A percentile compares a stretch with the other conserved stretches of the same genome.
These are phyloP conservation scores for Wickerhamomyces canadensis DNA, from an alignment of 805 yeast species.

Conservation along the genomic window DNA sequence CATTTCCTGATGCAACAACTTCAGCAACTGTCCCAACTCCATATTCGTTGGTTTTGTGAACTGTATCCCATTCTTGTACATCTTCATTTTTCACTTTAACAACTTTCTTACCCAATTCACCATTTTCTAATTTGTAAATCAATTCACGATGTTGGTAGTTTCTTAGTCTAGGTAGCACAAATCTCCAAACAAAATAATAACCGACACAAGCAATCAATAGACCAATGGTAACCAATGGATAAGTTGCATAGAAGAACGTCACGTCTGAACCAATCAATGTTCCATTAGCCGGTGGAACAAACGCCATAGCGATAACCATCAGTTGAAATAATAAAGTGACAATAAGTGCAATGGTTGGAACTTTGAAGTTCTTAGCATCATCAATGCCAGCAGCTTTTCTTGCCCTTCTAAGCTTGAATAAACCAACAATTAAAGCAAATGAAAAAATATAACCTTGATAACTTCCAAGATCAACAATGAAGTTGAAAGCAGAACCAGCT, in stretches of 20 bases:
- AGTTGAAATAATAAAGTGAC: constrained; percentile 59
- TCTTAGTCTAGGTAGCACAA: constrained; percentile 46
- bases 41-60: neutral
- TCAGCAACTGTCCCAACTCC: too few species aligned
- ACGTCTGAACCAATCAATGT: constrained; percentile 49
- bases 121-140: constrained; percentile 54
- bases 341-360: constrained; percentile 48
- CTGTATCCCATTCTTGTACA: constrained; percentile 10
- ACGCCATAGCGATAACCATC: constrained; percentile 67
- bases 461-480: constrained; percentile 61
- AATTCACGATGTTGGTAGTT: constrained; percentile 43
- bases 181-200: constrained; percentile 63
- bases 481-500: constrained; percentile 81
- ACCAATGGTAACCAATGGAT: constrained; percentile 72
- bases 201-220: constrained; percentile 54
- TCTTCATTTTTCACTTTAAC: constrained; percentile 28
- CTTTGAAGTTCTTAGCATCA: constrained; percentile 57
- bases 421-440: constrained; percentile 52
- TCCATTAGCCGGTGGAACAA: constrained; percentile 62
- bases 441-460: constrained; percentile 73
- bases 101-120: constrained; percentile 59
- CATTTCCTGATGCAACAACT: too few species aligned
- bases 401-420: constrained; percentile 49
- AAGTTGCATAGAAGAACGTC: constrained; percentile 64
- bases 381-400: constrained; percentile 40